Base-by-base conservation (phyloP, 2,329 filamentous ascomycete species). In the Claviceps quebecensis region DNA sequence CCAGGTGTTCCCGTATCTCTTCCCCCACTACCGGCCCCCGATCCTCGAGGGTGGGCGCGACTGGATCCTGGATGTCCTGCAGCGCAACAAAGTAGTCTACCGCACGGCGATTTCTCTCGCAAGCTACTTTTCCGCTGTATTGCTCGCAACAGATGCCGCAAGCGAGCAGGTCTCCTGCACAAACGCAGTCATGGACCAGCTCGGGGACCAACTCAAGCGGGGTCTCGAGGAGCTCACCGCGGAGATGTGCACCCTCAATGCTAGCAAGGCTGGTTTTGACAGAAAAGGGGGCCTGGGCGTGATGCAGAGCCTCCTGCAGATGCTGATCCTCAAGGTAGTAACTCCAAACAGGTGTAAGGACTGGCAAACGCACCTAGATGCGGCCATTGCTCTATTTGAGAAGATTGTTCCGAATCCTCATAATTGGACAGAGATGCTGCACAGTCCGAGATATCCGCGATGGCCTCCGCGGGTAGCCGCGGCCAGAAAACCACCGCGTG, bases 1-100 rank as follows among this genome's bases (percentile, higher is more conserved):
- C 60, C 74, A 78, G 55, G 69, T 82, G 19, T 74, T 83, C 54
- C 79, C 80, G 1, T 77, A 81, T 56, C 64, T 83, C 1, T 83
- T 79, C 58, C 81, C 81, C 2, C 78, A 81, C 60, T 83, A 83
- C 62, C 72, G 72, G 2, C 80, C 80, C 1, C 68, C 69, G 2
- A 59, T 80, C 5, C 67, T 77, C 3, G 68, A 76, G 52, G 74
- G 77, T n/a, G 80, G 79, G 14, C 72, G 76, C 47, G 72, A 75
- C 26, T 84, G 80, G 80, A 67, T 83, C 29, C 65, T 83, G 38
- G 72, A 76, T 34, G 66, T 79, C 43, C 67, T 83, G 9, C 70
- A 76, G 51, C 73, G 70, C 53, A 81, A 78, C 62, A 76, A 74
- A 54, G 69, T 76, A 1, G 68, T 81, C 19, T 80, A 75, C 61